Conservation (phyloP, 2,329 filamentous ascomycete genomes). For the Aspergillus vadensis region DNA sequence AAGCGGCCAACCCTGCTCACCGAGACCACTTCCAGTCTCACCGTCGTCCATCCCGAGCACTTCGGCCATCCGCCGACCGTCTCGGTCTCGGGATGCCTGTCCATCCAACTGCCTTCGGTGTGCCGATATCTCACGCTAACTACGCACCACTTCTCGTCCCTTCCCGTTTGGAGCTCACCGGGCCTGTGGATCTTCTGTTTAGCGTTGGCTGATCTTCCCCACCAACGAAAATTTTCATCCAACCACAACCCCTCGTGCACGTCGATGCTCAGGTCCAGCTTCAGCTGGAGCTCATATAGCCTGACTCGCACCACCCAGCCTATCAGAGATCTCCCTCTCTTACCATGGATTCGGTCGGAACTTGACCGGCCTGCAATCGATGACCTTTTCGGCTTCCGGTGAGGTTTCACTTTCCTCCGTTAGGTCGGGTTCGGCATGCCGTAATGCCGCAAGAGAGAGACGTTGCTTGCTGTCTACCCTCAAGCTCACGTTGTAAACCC, state of each 20-base stretch:
- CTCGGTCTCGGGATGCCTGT: conserved; percentile 3
- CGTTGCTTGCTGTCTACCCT: no score
- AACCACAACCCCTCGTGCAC: background rate
- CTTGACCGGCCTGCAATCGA: conserved; percentile 8
- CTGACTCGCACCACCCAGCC: background rate
- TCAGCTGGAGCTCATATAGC: background rate
- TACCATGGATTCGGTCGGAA: conserved; percentile 9
- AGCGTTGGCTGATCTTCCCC: background rate
- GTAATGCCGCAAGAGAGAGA: background rate
- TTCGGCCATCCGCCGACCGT: conserved; percentile 2
- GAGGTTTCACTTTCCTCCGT: conserved; percentile 3
- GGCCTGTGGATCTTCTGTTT: conserved; percentile 9
- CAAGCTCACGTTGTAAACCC: no score
- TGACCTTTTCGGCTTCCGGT: conserved; percentile 15
- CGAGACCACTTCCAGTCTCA: background rate
- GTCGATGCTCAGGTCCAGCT: background rate
- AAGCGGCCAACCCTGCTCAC: background rate
- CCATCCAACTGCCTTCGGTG: background rate
- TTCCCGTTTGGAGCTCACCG: conserved; percentile 17
- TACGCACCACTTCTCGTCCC: background rate
- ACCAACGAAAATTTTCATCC: background rate
- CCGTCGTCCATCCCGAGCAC: background rate
- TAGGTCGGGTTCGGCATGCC: conserved; percentile 13
- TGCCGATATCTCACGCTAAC: background rate
- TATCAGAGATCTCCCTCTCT: background rate